Conservation (phyloP, 257 asterid genomes). For the Solanum ossicruentum region DNA sequence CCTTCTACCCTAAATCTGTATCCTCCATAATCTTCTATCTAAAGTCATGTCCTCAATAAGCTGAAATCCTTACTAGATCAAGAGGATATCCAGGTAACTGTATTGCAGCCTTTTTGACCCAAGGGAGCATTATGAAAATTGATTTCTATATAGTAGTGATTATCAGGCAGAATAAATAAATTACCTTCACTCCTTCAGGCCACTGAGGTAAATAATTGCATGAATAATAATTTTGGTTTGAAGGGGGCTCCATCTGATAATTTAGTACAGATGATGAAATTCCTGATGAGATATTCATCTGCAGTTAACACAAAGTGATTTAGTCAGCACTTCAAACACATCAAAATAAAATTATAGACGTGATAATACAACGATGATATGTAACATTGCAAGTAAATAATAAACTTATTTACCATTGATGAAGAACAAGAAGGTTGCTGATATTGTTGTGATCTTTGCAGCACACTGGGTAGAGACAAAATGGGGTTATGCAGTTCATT, state of each 20-base stretch:
- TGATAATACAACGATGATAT: background rate
- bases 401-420: conserved; percentile 30
- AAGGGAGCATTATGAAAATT: background rate
- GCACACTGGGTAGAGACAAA: conserved; percentile 15
- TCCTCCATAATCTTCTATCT: no score
- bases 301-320: conserved; percentile 8
- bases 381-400: background rate
- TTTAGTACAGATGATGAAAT: conserved; percentile 38
- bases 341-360: background rate
- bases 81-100: background rate
- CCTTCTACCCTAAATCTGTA: no score
- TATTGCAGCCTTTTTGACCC: background rate
- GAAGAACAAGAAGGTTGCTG: conserved; percentile 28
- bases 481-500: conserved; percentile 13
- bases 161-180: background rate
- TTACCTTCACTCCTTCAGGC: conserved; percentile 70
- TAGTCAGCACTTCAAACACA: background rate
- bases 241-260: conserved; percentile 96
- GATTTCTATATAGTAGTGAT: background rate
- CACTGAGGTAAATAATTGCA: conserved; percentile 29
- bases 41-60: background rate
- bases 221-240: conserved; percentile 68
- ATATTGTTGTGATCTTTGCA: conserved; percentile 46
- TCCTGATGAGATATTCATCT: conserved; percentile 51
- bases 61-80: background rate